These are phyloP conservation scores for Cantharellus cinnabarinus DNA, from an alignment of 768 basidiomycete genomes.

Conservation along the genomic window DNA sequence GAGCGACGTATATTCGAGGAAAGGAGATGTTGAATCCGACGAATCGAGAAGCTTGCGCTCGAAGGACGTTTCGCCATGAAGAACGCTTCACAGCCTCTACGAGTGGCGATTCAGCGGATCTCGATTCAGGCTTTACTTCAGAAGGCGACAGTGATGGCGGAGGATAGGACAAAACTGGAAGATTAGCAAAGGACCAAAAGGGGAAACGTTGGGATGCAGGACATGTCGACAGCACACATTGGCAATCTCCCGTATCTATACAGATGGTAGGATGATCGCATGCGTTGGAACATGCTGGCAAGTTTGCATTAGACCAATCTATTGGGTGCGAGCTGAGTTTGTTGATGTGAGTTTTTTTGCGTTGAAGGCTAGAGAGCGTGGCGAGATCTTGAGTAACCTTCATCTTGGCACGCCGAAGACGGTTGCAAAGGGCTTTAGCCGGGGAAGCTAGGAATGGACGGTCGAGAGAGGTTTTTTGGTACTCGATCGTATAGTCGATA, in stretches of 20 bases:
- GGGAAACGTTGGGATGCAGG: constrained; percentile 12
- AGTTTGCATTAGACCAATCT: constrained; percentile 14
- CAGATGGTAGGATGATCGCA: constrained; percentile 10
- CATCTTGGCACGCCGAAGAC: neutral
- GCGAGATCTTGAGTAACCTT: constrained; percentile 5
- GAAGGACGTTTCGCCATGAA: constrained; percentile 14
- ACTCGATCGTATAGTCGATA: constrained; percentile 15
- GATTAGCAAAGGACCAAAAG: constrained; percentile 9
- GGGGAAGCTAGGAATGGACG: constrained; percentile 6
- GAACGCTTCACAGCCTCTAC: constrained; percentile 10
- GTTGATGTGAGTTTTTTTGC: neutral
- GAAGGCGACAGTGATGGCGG: neutral
- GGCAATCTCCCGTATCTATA: constrained; percentile 15
- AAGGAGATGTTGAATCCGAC: constrained; percentile 11
- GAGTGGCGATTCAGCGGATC: neutral
- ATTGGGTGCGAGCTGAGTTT: neutral
- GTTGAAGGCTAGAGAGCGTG: neutral
- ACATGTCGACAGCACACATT: constrained; percentile 16
- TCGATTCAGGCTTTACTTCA: neutral
- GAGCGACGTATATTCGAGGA: constrained; percentile 16
- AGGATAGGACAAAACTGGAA: constrained; percentile 6
- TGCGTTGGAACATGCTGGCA: constrained; percentile 17
- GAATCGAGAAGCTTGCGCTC: constrained; percentile 13
- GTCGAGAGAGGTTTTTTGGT: constrained; percentile 14
- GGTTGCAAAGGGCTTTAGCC: constrained; percentile 5